Base-by-base conservation (phyloP, 805 yeast genomes). In the Pichia gijzeniarum region DNA sequence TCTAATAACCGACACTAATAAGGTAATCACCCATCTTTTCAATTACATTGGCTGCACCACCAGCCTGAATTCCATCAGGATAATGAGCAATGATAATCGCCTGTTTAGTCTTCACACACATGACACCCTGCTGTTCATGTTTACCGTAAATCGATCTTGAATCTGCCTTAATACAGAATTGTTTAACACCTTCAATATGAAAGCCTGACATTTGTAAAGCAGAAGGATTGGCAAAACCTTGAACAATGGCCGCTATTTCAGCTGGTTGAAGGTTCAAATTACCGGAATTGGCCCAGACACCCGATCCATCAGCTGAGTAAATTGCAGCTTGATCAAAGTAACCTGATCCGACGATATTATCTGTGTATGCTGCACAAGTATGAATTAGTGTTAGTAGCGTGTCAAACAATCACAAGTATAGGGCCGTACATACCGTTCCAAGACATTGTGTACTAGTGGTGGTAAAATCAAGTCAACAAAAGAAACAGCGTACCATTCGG, bases 11-110 rank as follows among this genome's bases (percentile, higher is more conserved):
- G 44, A 85, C 91, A 59, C 88, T 73, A 63, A 91, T 88, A 69
- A 93, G 76, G 62, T 93, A 90, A 64, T 93, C 98, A 39, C 95
- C 98, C 71, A 93, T 76, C 61, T 88, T 91, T 67, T 93, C 99
- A 47, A 91, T 96, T 52, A 90, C 85, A 59, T 84, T 79, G 48
- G 97, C 85, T 43, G 98, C 98, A 63, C 87, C 96, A 56, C 95
- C 96, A 28, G 98, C 87, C 65, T 82, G 91, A 39, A 86, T 84
- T 45, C 90, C 90, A 12, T 85, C 78, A 14, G 95, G 93, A 63
- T 93, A 93, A 67, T 93, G 98, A n/a, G 93, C 96, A 57, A 93
- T 70, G 61, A 93, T 69, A 47, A 93, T 80, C 27, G 97, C 89
- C 69, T 91, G 98, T 62, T 80, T 86, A 45, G 98, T 89, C 74